Conservation (phyloP, 345 rosid genomes). For the Gossypium australe region DNA sequence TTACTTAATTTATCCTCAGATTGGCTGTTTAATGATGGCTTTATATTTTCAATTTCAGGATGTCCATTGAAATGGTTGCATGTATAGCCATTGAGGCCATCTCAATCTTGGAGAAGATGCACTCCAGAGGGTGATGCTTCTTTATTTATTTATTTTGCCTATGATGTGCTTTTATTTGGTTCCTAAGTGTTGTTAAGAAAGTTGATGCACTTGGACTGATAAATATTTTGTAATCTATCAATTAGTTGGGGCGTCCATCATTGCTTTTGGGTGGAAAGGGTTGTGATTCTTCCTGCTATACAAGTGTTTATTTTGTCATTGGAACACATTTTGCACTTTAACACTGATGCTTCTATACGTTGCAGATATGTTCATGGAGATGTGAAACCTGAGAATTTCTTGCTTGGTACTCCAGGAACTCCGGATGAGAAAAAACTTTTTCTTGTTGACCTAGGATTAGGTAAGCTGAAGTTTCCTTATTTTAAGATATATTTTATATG, state of each 20-base stretch:
- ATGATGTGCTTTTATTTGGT: conserved; percentile 15
- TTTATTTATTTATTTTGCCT: neutral
- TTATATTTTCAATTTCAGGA: conserved; percentile 43
- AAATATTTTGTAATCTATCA: neutral
- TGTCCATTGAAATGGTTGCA: conserved; percentile 85
- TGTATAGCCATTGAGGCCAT: conserved; percentile 89
- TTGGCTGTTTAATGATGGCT: conserved; percentile 6
- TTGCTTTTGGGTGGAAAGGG: neutral
- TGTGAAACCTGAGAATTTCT: conserved; percentile 93
- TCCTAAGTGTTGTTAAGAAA: neutral
- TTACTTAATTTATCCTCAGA: conserved; percentile 4
- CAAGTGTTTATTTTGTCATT: neutral
- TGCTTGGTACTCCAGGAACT: conserved; percentile 85
- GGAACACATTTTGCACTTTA: conserved; percentile 1
- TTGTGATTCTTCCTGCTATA: neutral
- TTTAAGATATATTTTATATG: neutral
- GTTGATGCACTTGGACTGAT: neutral
- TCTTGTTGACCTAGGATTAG: conserved; percentile 91
- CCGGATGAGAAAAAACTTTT: conserved; percentile 84
- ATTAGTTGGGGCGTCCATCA: neutral
- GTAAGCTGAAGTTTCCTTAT: conserved; percentile 28
- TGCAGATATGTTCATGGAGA: conserved; percentile 96
- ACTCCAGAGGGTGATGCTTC: conserved; percentile 64
- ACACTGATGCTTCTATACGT: conserved; percentile 15
- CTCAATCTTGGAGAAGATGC: conserved; percentile 88